A percentile compares a stretch with the other conserved stretches of the same genome.
Evolutionary conservation across 805 yeast species (phyloP).

Genomic region (Lipomyces chichibuensis): DNA sequence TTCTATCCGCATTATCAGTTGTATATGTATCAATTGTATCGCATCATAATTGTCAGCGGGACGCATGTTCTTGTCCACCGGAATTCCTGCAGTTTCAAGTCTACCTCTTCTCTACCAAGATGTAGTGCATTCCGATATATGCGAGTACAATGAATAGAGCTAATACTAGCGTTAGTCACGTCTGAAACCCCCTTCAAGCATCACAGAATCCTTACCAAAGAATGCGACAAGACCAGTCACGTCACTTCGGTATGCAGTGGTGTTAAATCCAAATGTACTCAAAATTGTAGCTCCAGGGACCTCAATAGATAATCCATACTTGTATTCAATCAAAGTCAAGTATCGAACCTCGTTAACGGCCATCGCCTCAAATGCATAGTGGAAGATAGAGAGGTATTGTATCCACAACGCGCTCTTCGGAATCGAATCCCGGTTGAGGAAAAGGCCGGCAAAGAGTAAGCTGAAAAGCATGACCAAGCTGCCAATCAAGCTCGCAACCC

Average conservation of each 20-base stretch:
- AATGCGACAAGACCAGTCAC: conserved; percentile 61
- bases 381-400: conserved; percentile 86
- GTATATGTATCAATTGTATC: not conserved
- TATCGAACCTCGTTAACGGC: conserved; percentile 91
- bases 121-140: conserved; percentile 69
- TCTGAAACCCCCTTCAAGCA: not conserved
- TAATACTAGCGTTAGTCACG: not conserved
- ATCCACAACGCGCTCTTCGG: conserved; percentile 61
- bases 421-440: conserved; percentile 77
- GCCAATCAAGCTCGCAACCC: conserved; percentile 88
- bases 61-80: not conserved
- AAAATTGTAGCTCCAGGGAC: conserved; percentile 97
- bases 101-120: conserved; percentile 74
- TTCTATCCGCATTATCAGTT: not conserved
- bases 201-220: conserved; percentile 42
- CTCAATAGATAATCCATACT: conserved; percentile 90
- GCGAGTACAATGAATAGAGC: conserved; percentile 66
- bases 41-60: not conserved
- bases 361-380: conserved; percentile 92
- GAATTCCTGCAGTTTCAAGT: not conserved
- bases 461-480: conserved; percentile 83
- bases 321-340: conserved; percentile 78
- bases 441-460: conserved; percentile 88
- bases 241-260: conserved; percentile 72
- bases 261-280: conserved; percentile 92